Evolutionary conservation across 352 stramenopile species (phyloP).

Genomic region (Globisporangium cystogenes): DNA sequence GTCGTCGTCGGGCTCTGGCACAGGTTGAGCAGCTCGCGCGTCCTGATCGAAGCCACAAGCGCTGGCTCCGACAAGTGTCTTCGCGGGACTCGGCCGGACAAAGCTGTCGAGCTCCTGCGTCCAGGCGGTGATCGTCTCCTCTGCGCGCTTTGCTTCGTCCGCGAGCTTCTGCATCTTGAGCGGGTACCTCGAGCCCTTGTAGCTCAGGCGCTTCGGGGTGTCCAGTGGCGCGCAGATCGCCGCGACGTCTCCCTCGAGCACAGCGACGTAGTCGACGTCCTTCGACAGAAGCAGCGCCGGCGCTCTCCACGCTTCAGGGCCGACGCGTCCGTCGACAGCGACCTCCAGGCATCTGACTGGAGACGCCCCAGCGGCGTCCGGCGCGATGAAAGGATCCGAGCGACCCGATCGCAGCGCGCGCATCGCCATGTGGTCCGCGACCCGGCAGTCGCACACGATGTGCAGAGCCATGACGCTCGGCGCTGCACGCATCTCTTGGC

Average conservation of each 20-base stretch:
- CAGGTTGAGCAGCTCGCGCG: background rate
- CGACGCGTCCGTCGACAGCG: background rate
- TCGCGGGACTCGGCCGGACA: background rate
- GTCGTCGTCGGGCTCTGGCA: background rate
- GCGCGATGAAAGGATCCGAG: background rate
- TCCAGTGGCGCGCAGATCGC: too few species aligned
- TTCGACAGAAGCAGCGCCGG: too few species aligned
- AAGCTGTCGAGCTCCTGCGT: background rate
- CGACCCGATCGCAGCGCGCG: slow-evolving; percentile 6
- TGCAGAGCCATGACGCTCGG: slow-evolving; percentile 13
- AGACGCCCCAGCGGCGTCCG: background rate
- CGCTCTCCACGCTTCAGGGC: too few species aligned
- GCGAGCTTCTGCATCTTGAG: background rate
- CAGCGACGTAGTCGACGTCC: too few species aligned
- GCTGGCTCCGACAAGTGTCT: too few species aligned
- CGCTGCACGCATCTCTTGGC: background rate
- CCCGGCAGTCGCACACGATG: slow-evolving; percentile 4
- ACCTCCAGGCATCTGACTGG: too few species aligned
- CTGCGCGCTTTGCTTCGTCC: slow-evolving; percentile 1
- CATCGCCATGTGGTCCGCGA: slow-evolving; percentile 8
- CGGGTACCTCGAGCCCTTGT: too few species aligned
- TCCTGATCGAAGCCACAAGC: too few species aligned
- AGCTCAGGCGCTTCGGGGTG: too few species aligned
- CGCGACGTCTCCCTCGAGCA: too few species aligned
- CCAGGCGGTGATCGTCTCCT: background rate